Evolutionary conservation across 192 early-diverging fungal species (phyloP).

Genomic region (Allomyces macrogynus): DNA sequence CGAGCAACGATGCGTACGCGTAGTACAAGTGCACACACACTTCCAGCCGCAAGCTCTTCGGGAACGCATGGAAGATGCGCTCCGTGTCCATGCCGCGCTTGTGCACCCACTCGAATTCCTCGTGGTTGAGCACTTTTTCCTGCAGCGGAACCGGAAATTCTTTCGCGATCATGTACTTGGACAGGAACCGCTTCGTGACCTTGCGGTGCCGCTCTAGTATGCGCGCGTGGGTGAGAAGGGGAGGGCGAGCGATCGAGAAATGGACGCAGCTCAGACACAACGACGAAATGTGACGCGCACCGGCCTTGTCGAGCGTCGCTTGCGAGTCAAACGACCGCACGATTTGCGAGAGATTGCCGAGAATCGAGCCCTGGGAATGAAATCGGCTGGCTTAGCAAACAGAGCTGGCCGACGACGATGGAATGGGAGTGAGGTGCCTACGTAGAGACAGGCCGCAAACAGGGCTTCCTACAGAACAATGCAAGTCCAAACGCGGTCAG

Average conservation of each 20-base stretch:
- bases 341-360: neutral
- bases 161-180: neutral
- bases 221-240: neutral
- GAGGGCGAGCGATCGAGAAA: too few relatives aligned
- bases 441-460: neutral
- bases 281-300: neutral
- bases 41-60: neutral
- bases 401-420: too few relatives aligned
- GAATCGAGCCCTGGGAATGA: neutral
- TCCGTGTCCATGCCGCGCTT: neutral
- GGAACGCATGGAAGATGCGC: neutral
- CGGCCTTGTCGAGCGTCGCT: neutral
- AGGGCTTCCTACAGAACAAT: neutral
- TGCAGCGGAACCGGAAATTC: neutral
- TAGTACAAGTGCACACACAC: neutral
- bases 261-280: neutral
- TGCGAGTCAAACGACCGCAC: neutral
- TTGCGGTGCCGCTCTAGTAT: neutral
- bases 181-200: neutral
- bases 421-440: neutral
- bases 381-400: too few relatives aligned
- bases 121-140: neutral
- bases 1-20: neutral
- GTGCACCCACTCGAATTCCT: neutral
- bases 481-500: neutral